Evolutionary conservation across 176 grass and related monocot genomes (phyloP).

Genomic region (Hordeum vulgare): MorexV3_pseudomolecules_assembly NC_058524.1:322113852-322114351

Average conservation of each 20-base stretch:
- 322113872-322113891: too few species aligned
- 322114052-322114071: too few species aligned
- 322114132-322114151: neutral
- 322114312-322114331: neutral
- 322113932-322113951: too few species aligned
- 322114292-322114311: neutral
- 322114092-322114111: neutral
- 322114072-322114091: neutral
- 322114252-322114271: neutral
- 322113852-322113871: too few species aligned
- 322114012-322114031: too few species aligned
- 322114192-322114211: constrained; percentile 3
- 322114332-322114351: neutral
- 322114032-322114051: too few species aligned
- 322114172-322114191: neutral
- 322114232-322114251: neutral
- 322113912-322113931: too few species aligned
- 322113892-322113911: too few species aligned
- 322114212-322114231: neutral
- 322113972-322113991: too few species aligned
- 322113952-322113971: too few species aligned
- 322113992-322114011: too few species aligned
- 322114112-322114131: neutral
- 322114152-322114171: neutral
- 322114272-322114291: neutral